Evolutionary conservation across 306 rosid species (phyloP).

Genomic region (Benincasa hispida): DNA sequence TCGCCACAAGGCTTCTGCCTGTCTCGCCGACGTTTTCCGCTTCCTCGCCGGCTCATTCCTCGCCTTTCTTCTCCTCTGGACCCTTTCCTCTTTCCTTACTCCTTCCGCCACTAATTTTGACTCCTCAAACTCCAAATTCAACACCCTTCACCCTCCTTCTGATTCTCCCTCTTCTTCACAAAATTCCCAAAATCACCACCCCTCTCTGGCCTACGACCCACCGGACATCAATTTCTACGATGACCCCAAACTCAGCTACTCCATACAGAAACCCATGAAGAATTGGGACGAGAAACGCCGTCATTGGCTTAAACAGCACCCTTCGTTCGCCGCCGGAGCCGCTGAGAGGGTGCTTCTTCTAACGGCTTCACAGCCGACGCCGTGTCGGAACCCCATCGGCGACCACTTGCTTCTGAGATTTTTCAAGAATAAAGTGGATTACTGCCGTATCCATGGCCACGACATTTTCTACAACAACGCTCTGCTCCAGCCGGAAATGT

Average conservation of each 20-base stretch:
- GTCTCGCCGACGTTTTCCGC: background rate
- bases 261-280: constrained; percentile 20
- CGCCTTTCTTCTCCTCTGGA: constrained; percentile 14
- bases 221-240: constrained; percentile 24
- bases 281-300: constrained; percentile 35
- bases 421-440: constrained; percentile 52
- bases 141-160: background rate
- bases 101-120: background rate
- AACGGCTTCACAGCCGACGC: constrained; percentile 29
- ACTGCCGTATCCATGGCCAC: constrained; percentile 27
- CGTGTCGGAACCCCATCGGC: constrained; percentile 24
- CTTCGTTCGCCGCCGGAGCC: constrained; percentile 7
- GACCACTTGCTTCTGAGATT: constrained; percentile 32
- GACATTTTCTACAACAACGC: constrained; percentile 31
- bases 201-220: background rate
- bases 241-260: constrained; percentile 20
- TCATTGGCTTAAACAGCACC: constrained; percentile 23
- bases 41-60: constrained; percentile 2
- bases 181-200: background rate
- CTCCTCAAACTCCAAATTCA: background rate
- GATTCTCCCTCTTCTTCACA: background rate
- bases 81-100: background rate
- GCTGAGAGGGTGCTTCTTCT: constrained; percentile 18
- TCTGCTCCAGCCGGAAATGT: constrained; percentile 27
- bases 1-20: constrained; percentile 5